Percentiles rank a stretch among this genome's conserved stretches.
phyloP scores from a whole-genome alignment of 148 eudicot species.

The Agrostemma githago region DNA sequence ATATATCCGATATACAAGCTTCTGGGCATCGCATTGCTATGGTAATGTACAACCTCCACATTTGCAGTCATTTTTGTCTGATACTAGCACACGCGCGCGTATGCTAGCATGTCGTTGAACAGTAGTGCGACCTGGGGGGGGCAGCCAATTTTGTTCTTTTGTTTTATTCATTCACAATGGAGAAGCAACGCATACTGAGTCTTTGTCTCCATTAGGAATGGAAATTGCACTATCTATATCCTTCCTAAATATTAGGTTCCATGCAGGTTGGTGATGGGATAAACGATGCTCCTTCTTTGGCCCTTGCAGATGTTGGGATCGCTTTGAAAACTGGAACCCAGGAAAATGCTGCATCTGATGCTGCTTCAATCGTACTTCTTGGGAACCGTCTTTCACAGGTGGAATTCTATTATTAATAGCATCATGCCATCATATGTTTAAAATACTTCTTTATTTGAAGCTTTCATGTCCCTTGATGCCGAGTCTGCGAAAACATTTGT shows the following conservation, averaged over 20 bases:
- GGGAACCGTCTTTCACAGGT: slow-evolving; percentile 93
- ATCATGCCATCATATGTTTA: not conserved
- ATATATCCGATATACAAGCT: slow-evolving; percentile 58
- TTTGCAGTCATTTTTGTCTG: not conserved
- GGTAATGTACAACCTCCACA: slow-evolving; percentile 36
- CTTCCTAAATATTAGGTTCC: slow-evolving; percentile 17
- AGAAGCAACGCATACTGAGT: not conserved
- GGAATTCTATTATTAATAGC: not conserved
- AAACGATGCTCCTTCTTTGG: slow-evolving; percentile 94
- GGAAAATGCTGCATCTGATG: slow-evolving; percentile 95
- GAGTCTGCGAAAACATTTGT: too few species aligned
- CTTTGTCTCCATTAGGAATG: not conserved
- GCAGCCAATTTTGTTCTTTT: not conserved
- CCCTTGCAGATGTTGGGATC: slow-evolving; percentile 92
- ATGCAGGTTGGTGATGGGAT: slow-evolving; percentile 94
- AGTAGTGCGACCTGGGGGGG: too few species aligned
- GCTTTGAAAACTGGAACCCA: slow-evolving; percentile 77
- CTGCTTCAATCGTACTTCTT: slow-evolving; percentile 91
- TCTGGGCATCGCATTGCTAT: slow-evolving; percentile 81
- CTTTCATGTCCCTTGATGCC: too few species aligned
- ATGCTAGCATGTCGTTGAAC: not conserved
- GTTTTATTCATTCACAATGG: not conserved
- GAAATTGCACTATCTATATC: not conserved
- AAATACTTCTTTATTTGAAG: too few species aligned
- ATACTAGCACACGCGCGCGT: not conserved